Base-by-base conservation (phyloP, 2,329 filamentous ascomycete genomes). In the Trichoderma afroharzianum region DNA sequence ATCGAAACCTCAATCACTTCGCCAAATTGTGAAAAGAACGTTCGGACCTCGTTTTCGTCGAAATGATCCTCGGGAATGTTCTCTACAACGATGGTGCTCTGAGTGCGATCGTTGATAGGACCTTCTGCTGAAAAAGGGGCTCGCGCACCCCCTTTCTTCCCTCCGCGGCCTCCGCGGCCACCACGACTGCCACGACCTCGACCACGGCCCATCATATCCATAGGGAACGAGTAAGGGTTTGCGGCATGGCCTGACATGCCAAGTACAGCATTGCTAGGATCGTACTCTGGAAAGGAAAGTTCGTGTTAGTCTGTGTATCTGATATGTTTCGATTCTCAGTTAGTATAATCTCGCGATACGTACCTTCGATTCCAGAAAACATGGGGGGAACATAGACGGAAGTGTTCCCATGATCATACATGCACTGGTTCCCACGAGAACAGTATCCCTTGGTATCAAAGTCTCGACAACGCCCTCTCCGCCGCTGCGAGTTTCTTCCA, bases 371-470 rank as follows among this genome's bases (percentile, higher is more conserved):
- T 33, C 63, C n/a, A 15, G 64, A 47, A 6, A 68, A 71, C 63
- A 75, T 71, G 14, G 73, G 73, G n/a, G 82, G 80, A 33, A 83
- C 75, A 64, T 80, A 83, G 4, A 81, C 74, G 14, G 85, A 83
- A 73, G 89, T 85, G 64, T 85, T 84, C 9, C 88, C 89, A 77
- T 95, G 93, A 75, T 93, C 89, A 76, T 88, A 94, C 50, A 84
- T 86, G 80, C 93, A 95, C 26, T 85, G 87, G 75, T 85, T 88
- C 3, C 92, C 91, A 50, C 89, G 83, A 6, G 89, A 86, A 77
- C 93, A 95, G 76, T 88, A 93, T 0, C 93, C 93, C 75, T 92
- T 92, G 1, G 83, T 88, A 71, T 93, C 91, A 76, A 92, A 94
- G 78, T 93, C 90, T 71, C 87, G 85, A 77, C 92, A 95, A 71